Percentiles rank a stretch among this genome's conserved stretches.
Evolutionary conservation across 2,329 filamentous ascomycete species (phyloP).

Genomic region (Hypoxylon sp.): DNA sequence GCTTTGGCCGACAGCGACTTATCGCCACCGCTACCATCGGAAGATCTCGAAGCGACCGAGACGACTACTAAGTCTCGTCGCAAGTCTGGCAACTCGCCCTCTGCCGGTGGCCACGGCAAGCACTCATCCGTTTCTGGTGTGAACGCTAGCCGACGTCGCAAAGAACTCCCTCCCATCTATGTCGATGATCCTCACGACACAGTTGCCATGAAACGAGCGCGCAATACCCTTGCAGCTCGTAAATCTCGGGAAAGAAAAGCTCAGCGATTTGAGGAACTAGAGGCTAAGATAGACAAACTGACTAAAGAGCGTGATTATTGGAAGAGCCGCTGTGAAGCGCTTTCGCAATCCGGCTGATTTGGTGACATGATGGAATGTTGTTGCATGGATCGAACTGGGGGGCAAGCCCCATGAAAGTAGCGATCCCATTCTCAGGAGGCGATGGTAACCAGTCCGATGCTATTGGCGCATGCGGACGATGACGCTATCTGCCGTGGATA

Average conservation of each 20-base stretch:
- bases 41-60: conserved; percentile 65
- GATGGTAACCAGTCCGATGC: conserved; percentile 50
- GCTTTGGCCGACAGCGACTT: conserved; percentile 52
- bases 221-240: conserved; percentile 92
- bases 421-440: conserved; percentile 46
- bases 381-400: conserved; percentile 55
- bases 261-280: conserved; percentile 79
- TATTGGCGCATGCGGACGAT: conserved; percentile 47
- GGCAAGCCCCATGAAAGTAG: conserved; percentile 45
- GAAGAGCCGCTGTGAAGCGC: conserved; percentile 66
- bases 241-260: conserved; percentile 93
- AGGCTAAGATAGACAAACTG: conserved; percentile 79
- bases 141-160: conserved; percentile 80
- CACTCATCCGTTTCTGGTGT: conserved; percentile 81
- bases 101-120: conserved; percentile 62
- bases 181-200: conserved; percentile 81
- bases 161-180: conserved; percentile 83
- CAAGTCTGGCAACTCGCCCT: conserved; percentile 64
- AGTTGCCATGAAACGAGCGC: conserved; percentile 90
- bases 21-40: conserved; percentile 62
- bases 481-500: conserved; percentile 47
- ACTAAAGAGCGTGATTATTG: conserved; percentile 76
- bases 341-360: conserved; percentile 56
- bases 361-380: conserved; percentile 43
- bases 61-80: conserved; percentile 60